Evolutionary conservation across 805 yeast genomes (phyloP).

Genomic region (Ascoidea asiatica): DNA sequence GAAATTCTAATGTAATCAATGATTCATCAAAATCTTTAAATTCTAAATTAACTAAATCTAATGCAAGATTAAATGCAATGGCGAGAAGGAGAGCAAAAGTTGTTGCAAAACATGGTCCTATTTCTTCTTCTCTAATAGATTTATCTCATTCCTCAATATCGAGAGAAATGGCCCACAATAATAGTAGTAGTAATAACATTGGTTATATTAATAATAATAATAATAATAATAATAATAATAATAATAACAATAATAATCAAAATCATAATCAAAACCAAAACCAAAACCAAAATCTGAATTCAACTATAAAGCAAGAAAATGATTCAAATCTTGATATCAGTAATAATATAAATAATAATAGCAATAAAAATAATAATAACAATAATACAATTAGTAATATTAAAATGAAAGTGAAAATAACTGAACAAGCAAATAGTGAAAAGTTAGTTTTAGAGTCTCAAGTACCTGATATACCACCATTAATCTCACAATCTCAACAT

Average conservation of each 20-base stretch:
- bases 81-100: constrained; percentile 84
- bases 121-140: constrained; percentile 41
- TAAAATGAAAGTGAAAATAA: constrained; percentile 36
- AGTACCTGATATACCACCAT: constrained; percentile 25
- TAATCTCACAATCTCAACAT: constrained; percentile 55
- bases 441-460: constrained; percentile 78
- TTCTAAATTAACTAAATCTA: constrained; percentile 18
- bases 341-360: constrained; percentile 2
- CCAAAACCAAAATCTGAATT: constrained; percentile 1
- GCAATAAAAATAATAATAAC: constrained; percentile 14
- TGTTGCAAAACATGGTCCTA: constrained; percentile 37
- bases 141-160: constrained; percentile 61
- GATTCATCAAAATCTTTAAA: constrained; percentile 8
- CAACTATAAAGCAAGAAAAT: constrained; percentile 13
- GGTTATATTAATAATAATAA: constrained; percentile 1
- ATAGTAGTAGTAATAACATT: not conserved
- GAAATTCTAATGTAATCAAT: constrained; percentile 5
- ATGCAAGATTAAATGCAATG: constrained; percentile 83
- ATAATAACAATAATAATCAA: not conserved
- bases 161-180: constrained; percentile 26
- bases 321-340: constrained; percentile 18
- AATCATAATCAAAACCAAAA: not conserved
- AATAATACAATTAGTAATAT: constrained; percentile 14
- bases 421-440: constrained; percentile 68
- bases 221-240: not conserved